Evolutionary conservation across 1,139 yeast species (phyloP).

Genomic region (Candida labiduridarum): DNA sequence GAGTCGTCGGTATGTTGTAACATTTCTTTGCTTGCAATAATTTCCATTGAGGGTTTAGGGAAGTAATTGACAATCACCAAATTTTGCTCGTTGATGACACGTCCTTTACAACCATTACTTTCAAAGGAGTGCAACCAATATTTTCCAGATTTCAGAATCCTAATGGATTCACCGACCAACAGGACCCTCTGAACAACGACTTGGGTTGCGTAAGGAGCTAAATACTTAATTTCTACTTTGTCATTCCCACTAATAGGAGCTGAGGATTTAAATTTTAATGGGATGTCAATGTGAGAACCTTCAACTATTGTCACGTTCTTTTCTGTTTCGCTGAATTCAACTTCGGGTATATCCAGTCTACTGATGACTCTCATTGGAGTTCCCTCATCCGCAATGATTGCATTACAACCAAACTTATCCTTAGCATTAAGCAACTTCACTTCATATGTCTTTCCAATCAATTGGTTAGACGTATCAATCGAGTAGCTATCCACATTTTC

Average conservation of each 20-base stretch:
- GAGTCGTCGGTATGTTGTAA: constrained; percentile 23
- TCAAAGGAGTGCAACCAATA: constrained; percentile 60
- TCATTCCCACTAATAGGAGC: constrained; percentile 29
- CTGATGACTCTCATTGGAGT: constrained; percentile 64
- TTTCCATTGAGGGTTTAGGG: constrained; percentile 55
- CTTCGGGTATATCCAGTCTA: constrained; percentile 62
- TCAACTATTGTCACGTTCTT: constrained; percentile 51
- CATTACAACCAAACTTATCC: constrained; percentile 77
- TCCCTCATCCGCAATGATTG: constrained; percentile 47
- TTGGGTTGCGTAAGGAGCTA: constrained; percentile 11
- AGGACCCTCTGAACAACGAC: constrained; percentile 7
- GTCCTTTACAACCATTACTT: constrained; percentile 75
- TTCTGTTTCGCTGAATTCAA: constrained; percentile 23
- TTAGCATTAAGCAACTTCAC: constrained; percentile 63
- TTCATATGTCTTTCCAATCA: constrained; percentile 70
- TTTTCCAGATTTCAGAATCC: constrained; percentile 58
- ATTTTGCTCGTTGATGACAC: constrained; percentile 35
- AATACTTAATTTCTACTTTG: constrained; percentile 27
- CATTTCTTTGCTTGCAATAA: constrained; percentile 22
- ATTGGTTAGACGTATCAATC: constrained; percentile 56
- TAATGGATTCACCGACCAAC: constrained; percentile 8
- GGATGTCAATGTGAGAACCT: constrained; percentile 61
- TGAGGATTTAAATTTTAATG: constrained; percentile 48
- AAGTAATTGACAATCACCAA: constrained; percentile 50
- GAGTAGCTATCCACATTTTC: constrained; percentile 46